phyloP scores from a whole-genome alignment of 257 asterid genomes.

The Capsicum pubescens region DNA sequence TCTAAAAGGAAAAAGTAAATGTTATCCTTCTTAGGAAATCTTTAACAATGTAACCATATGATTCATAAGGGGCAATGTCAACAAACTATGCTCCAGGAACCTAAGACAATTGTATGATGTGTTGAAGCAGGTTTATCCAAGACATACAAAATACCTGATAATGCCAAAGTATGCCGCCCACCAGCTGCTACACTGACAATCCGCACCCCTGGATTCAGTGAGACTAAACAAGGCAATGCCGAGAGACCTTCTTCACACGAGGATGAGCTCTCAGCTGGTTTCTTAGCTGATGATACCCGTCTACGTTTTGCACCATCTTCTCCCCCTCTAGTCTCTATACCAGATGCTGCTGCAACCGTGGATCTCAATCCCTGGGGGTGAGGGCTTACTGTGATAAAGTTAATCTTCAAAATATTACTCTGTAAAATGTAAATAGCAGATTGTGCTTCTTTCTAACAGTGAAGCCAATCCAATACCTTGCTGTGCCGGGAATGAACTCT shows the following conservation, averaged over 20 bases:
- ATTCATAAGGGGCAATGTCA: neutral
- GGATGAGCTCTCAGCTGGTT: slow-evolving; percentile 76
- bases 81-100: slow-evolving; percentile 6
- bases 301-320: slow-evolving; percentile 87
- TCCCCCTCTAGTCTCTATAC: slow-evolving; percentile 58
- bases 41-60: neutral
- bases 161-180: slow-evolving; percentile 89
- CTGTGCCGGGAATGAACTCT: slow-evolving; percentile 52
- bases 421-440: slow-evolving; percentile 40
- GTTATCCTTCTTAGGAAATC: slow-evolving; percentile 8
- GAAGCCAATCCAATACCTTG: slow-evolving; percentile 62
- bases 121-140: neutral
- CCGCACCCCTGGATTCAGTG: slow-evolving; percentile 81
- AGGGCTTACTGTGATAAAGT: slow-evolving; percentile 71
- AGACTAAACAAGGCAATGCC: slow-evolving; percentile 87
- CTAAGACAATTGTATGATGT: neutral
- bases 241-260: slow-evolving; percentile 78
- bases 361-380: slow-evolving; percentile 77
- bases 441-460: slow-evolving; percentile 40
- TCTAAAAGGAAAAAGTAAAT: slow-evolving; percentile 56
- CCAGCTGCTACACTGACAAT: slow-evolving; percentile 90
- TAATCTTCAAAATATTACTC: slow-evolving; percentile 54
- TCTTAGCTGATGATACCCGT: slow-evolving; percentile 73
- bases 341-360: slow-evolving; percentile 49
- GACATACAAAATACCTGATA: slow-evolving; percentile 68